phyloP scores from a whole-genome alignment of 2,329 filamentous ascomycete genomes.

The Hyphodiscus sp. region DNA sequence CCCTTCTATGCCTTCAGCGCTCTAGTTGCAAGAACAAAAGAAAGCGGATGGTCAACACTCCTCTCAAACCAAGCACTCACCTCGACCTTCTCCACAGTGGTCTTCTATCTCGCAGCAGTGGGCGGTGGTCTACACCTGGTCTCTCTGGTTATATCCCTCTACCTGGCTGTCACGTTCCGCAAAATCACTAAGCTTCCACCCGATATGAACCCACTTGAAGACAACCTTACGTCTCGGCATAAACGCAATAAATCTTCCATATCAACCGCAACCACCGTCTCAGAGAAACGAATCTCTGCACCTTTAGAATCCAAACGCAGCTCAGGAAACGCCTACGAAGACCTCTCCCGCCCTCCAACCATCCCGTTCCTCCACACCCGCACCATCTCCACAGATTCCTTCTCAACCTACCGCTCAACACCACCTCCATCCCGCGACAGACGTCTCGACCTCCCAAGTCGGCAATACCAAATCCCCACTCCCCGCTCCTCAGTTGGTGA shows the following conservation, averaged over 20 bases:
- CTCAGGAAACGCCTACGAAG: slow-evolving; percentile 40
- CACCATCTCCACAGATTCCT: slow-evolving; percentile 51
- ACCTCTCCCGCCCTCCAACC: slow-evolving; percentile 43
- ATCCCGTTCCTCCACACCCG: slow-evolving; percentile 80
- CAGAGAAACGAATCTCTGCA: slow-evolving; percentile 55
- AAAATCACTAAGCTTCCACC: slow-evolving; percentile 78
- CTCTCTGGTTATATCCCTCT: slow-evolving; percentile 65
- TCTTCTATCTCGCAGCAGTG: slow-evolving; percentile 61
- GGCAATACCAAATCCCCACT: slow-evolving; percentile 47
- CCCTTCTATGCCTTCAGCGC: slow-evolving; percentile 52
- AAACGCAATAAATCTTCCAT: slow-evolving; percentile 61
- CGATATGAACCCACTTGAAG: slow-evolving; percentile 91
- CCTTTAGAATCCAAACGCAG: slow-evolving; percentile 37
- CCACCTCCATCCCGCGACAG: slow-evolving; percentile 47
- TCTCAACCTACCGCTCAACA: slow-evolving; percentile 44
- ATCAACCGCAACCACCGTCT: slow-evolving; percentile 31
- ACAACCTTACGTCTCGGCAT: slow-evolving; percentile 75
- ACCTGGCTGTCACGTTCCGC: slow-evolving; percentile 71
- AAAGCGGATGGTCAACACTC: slow-evolving; percentile 57
- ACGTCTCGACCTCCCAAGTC: slow-evolving; percentile 46
- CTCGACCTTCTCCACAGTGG: slow-evolving; percentile 54
- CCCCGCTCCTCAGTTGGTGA: slow-evolving; percentile 40
- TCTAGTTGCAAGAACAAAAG: slow-evolving; percentile 36
- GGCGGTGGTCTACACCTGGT: slow-evolving; percentile 63
- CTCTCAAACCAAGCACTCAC: slow-evolving; percentile 50